phyloP scores from a whole-genome alignment of 495 filamentous ascomycete species.

The Hypoxylon lenormandii region DNA sequence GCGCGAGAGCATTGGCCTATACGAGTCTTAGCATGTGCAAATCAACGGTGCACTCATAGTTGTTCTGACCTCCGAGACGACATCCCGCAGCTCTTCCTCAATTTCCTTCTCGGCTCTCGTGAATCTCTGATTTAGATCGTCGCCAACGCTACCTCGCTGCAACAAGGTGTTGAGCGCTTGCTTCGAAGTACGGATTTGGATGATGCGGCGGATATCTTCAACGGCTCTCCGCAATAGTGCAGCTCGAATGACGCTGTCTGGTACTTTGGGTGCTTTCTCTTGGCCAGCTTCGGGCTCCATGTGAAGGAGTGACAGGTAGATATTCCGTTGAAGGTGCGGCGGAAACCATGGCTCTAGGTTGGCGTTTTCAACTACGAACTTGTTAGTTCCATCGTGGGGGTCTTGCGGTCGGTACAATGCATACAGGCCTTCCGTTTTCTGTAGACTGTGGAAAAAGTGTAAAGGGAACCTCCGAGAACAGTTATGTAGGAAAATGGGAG shows the following conservation, averaged over 20 bases:
- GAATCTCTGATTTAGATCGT: constrained; percentile 96
- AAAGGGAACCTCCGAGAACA: constrained; percentile 85
- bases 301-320: constrained; percentile 92
- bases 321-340: constrained; percentile 86
- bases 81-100: constrained; percentile 93
- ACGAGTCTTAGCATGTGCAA: constrained; percentile 12
- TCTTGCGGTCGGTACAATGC: constrained; percentile 50
- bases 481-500: constrained; percentile 88
- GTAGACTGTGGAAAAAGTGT: constrained; percentile 91
- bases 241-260: constrained; percentile 86
- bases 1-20: constrained; percentile 84
- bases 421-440: constrained; percentile 89
- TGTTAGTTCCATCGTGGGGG: constrained; percentile 30
- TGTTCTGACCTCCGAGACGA: constrained; percentile 81
- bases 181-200: constrained; percentile 86
- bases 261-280: constrained; percentile 78
- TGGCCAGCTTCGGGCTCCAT: constrained; percentile 76
- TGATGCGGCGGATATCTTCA: constrained; percentile 90
- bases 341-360: constrained; percentile 93
- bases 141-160: constrained; percentile 90
- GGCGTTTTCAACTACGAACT: constrained; percentile 72
- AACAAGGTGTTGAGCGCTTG: constrained; percentile 82
- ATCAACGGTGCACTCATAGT: not conserved
- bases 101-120: constrained; percentile 93
- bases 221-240: constrained; percentile 88